phyloP scores from a whole-genome alignment of 306 rosid species.

The Pterocarpus santalinus region DNA sequence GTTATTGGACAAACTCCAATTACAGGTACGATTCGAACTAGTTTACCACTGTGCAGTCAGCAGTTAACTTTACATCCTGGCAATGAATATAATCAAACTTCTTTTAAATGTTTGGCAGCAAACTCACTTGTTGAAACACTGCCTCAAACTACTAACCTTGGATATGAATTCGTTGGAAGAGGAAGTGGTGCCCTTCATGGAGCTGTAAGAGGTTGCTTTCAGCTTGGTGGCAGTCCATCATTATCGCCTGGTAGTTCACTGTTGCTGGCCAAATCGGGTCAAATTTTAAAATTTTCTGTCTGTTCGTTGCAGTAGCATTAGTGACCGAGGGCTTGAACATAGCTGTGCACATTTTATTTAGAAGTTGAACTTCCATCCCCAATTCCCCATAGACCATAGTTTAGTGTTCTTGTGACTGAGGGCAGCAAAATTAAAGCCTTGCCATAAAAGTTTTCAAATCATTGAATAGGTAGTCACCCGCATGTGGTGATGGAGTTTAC shows the following conservation, averaged over 20 bases:
- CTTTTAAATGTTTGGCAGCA: background rate
- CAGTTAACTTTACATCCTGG: background rate
- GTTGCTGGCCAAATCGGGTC: background rate
- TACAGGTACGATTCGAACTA: too few relatives aligned
- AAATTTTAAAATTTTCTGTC: background rate
- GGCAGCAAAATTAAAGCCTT: background rate
- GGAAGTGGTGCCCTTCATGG: too few relatives aligned
- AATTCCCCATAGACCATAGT: too few relatives aligned
- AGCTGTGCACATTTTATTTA: background rate
- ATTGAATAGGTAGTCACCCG: background rate
- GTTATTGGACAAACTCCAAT: too few relatives aligned
- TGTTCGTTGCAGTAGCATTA: background rate
- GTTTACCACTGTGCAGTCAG: background rate
- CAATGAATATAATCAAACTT: background rate
- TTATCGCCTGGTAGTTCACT: conserved; percentile 8
- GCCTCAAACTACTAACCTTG: background rate
- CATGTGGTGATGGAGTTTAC: background rate
- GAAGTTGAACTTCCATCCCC: background rate
- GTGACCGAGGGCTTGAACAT: background rate
- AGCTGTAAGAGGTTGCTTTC: conserved; percentile 7
- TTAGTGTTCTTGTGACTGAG: background rate
- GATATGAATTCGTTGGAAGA: conserved; percentile 9
- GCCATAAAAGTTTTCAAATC: background rate
- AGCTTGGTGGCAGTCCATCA: background rate
- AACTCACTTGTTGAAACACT: background rate